These are phyloP conservation scores for Plenodomus biglobosus DNA, from an alignment of 2,329 filamentous ascomycete genomes.

Conservation along the genomic window DNA sequence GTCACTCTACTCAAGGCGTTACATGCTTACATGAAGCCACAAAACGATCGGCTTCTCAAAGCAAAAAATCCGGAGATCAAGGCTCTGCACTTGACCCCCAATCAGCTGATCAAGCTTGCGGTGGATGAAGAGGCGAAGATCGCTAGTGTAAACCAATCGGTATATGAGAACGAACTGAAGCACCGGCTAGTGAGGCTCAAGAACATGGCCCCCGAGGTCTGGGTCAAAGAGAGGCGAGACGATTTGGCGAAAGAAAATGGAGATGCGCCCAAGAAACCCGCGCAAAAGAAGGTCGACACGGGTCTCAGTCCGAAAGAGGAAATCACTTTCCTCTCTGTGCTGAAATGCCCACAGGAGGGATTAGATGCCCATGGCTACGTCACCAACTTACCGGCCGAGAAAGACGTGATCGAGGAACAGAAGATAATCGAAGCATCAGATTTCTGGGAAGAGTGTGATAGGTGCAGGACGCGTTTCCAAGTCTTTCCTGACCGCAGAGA, in stretches of 20 bases:
- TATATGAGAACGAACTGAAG: slow-evolving; percentile 85
- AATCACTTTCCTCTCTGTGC: slow-evolving; percentile 40
- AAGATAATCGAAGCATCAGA: slow-evolving; percentile 66
- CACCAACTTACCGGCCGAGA: slow-evolving; percentile 62
- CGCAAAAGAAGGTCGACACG: slow-evolving; percentile 63
- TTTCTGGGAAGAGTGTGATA: slow-evolving; percentile 86
- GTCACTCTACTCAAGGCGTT: slow-evolving; percentile 58
- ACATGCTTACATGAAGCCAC: slow-evolving; percentile 64
- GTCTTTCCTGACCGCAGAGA: slow-evolving; percentile 84
- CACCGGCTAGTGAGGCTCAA: slow-evolving; percentile 75
- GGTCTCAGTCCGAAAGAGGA: slow-evolving; percentile 71
- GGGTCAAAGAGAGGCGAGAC: slow-evolving; percentile 63
- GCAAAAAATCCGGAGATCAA: slow-evolving; percentile 54
- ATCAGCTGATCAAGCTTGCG: slow-evolving; percentile 67
- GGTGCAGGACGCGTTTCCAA: slow-evolving; percentile 83
- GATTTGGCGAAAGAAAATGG: slow-evolving; percentile 27
- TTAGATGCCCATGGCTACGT: slow-evolving; percentile 78
- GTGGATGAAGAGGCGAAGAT: slow-evolving; percentile 78
- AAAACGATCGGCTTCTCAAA: slow-evolving; percentile 65
- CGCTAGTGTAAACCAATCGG: slow-evolving; percentile 64
- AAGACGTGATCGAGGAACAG: slow-evolving; percentile 67
- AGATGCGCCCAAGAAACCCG: slow-evolving; percentile 42
- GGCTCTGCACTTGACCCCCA: slow-evolving; percentile 61
- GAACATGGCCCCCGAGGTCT: slow-evolving; percentile 71
- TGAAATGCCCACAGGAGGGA: slow-evolving; percentile 64